These are phyloP conservation scores for Hypoxylon sp. DNA, from an alignment of 2,329 filamentous ascomycete genomes.

Conservation along the genomic window DNA sequence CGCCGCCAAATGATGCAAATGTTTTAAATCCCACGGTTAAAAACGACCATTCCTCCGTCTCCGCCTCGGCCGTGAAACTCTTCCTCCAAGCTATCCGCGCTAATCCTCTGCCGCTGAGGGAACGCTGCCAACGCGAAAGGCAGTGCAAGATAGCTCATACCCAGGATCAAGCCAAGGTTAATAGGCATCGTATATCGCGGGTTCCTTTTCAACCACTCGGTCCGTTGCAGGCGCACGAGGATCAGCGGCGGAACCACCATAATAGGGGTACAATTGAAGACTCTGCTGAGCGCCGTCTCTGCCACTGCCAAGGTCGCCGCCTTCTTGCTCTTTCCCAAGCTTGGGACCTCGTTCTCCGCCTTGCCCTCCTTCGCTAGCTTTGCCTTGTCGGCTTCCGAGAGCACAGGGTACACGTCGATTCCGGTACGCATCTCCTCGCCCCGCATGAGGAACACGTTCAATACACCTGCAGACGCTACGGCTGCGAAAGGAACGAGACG, in stretches of 20 bases:
- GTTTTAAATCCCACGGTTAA: constrained; percentile 89
- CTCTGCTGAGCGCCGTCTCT: constrained; percentile 91
- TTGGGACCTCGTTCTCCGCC: constrained; percentile 75
- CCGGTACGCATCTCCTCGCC: constrained; percentile 93
- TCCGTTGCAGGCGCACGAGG: constrained; percentile 86
- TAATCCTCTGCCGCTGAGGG: constrained; percentile 88
- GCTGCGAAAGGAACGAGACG: constrained; percentile 97
- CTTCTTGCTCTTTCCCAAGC: constrained; percentile 87
- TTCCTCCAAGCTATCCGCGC: constrained; percentile 81
- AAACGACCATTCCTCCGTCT: constrained; percentile 87
- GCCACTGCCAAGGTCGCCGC: constrained; percentile 91
- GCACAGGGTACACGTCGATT: constrained; percentile 91
- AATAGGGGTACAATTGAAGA: constrained; percentile 94
- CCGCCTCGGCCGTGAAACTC: constrained; percentile 90
- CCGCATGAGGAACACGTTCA: constrained; percentile 98
- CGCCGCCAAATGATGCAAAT: constrained; percentile 14
- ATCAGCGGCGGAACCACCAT: constrained; percentile 95
- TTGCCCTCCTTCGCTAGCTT: constrained; percentile 70
- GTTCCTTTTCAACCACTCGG: constrained; percentile 82
- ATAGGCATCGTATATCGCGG: constrained; percentile 84
- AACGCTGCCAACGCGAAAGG: constrained; percentile 93
- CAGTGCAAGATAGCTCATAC: constrained; percentile 88
- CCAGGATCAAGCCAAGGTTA: constrained; percentile 89
- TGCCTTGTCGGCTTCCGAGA: constrained; percentile 77
- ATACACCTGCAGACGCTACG: constrained; percentile 88